A percentile compares a stretch with the other conserved stretches of the same genome.
Conservation (phyloP, 1,284 basidiomycete genomes). For the Ganoderma resinaceum region DNA sequence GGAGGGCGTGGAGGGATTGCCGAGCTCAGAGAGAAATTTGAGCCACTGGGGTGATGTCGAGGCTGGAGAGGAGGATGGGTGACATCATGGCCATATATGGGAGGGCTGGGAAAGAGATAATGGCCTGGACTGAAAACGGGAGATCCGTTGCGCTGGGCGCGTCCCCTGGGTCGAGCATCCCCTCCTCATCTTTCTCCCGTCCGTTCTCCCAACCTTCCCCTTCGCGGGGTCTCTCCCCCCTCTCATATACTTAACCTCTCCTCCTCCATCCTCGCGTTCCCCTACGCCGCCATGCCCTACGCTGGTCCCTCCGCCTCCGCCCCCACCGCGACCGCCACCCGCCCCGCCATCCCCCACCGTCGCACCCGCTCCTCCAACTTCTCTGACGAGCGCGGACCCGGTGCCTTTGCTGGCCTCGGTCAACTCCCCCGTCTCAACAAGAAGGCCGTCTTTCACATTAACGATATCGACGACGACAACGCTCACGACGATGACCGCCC, state of each 20-base stretch:
- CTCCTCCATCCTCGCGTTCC: conserved; percentile 3
- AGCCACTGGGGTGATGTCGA: not conserved
- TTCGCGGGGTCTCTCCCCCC: not conserved
- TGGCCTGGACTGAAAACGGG: conserved; percentile 8
- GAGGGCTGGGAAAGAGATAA: conserved; percentile 10
- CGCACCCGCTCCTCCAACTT: conserved; percentile 46
- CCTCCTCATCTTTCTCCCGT: not conserved
- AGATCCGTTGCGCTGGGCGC: not conserved
- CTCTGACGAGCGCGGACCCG: conserved; percentile 54
- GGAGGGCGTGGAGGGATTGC: not conserved
- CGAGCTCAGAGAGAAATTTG: not conserved
- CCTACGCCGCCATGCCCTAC: conserved; percentile 39
- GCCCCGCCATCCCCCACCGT: conserved; percentile 33
- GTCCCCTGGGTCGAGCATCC: conserved; percentile 2
- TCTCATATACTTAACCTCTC: conserved; percentile 21
- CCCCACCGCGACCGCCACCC: conserved; percentile 29
- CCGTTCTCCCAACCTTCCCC: conserved; percentile 1
- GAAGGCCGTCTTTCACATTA: conserved; percentile 43
- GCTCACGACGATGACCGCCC: conserved; percentile 29
- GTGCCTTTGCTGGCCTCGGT: conserved; percentile 59
- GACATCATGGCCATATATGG: conserved; percentile 18
- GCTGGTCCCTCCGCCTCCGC: conserved; percentile 35
- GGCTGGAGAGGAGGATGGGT: conserved; percentile 4
- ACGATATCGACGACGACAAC: conserved; percentile 43
- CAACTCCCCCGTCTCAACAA: conserved; percentile 52